Base-by-base conservation (phyloP, 2,329 filamentous ascomycete species). In the Penicillium oxalicum region DNA sequence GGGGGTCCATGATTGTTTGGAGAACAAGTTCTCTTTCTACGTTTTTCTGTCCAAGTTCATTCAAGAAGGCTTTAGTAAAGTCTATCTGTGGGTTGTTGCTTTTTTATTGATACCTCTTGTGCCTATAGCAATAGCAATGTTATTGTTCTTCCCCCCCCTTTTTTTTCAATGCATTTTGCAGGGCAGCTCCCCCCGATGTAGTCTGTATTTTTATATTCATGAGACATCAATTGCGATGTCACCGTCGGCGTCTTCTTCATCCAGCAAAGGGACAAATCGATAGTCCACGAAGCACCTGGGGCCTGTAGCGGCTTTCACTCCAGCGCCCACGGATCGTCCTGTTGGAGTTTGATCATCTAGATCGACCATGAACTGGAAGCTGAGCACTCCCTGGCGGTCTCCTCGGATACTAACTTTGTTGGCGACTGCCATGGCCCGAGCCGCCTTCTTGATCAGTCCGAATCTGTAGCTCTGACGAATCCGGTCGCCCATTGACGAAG, bases 321-420 rank as follows among this genome's bases (percentile, higher is more conserved):
- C 59, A 25, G 58, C 51, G 27, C 51, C 57, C 40, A 61, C 57
- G 18, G 56, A 50, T 12, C 57, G 56, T 24, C 58, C 60, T 38
- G 55, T 50, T 7, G 51, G 51, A 38, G 80, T 78, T 5, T 80
- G 40, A 40, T 59, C 79, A 53, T 93, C 88, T 37, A 91, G 77
- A 64, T 96, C 89, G 12, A 98, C 85, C 86, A 98, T 93, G 62
- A 97, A 96, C 64, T 98, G 93, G 66, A 97, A 72, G 69, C 88
- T 96, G 55, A 98, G 70, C 28, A 98, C 91, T 0, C 93, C 91
- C 65, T 95, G 88, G 2, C 80, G 77, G 68, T 98, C 93, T 0
- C 89, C 86, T 12, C 93, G 79, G 52, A 98, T 79, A 64, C 90
- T 95, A 49, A 97, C 91, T 70, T 97, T 98, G 61, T 81, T 91